Evolutionary conservation across 768 basidiomycete species (phyloP).

Genomic region (Neoboletus magnificus): DNA sequence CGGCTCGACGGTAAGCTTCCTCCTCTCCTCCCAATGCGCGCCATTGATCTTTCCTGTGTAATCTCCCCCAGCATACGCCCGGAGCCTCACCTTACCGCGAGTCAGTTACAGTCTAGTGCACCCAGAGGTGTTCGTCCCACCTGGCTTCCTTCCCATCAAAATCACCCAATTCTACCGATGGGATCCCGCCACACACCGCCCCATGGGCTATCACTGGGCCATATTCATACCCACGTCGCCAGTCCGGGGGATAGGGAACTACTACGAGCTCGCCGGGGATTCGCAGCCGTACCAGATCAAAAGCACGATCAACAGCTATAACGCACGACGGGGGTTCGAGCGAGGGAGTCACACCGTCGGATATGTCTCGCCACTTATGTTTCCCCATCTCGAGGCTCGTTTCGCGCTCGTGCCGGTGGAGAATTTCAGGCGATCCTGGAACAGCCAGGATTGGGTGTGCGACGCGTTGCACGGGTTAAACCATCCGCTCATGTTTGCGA

Average conservation of each 20-base stretch:
- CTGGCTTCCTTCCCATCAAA: conserved; percentile 3
- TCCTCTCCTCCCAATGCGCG: not conserved
- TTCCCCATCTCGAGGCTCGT: conserved; percentile 5
- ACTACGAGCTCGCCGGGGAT: conserved; percentile 6
- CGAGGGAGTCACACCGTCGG: conserved; percentile 11
- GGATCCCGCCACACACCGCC: not conserved
- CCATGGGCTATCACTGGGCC: conserved; percentile 3
- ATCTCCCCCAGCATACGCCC: not conserved
- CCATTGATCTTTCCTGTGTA: not conserved
- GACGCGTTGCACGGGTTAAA: conserved; percentile 5
- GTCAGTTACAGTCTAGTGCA: not conserved
- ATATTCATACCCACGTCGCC: conserved; percentile 12
- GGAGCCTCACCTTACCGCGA: not conserved
- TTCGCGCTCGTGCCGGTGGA: not conserved
- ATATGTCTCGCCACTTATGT: conserved; percentile 1
- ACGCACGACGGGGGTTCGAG: not conserved
- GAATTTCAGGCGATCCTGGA: not conserved
- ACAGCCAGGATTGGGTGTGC: conserved; percentile 4
- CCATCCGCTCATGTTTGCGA: not conserved
- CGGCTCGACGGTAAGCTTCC: not conserved
- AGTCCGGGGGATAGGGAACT: not conserved
- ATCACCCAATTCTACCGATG: not conserved
- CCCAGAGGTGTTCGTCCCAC: not conserved
- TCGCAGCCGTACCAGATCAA: not conserved
- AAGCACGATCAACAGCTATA: not conserved